Percentiles rank a stretch among this genome's conserved stretches.
These are phyloP conservation scores for Boletus barrowsii DNA, from an alignment of 768 basidiomycete genomes.

Conservation along the genomic window DNA sequence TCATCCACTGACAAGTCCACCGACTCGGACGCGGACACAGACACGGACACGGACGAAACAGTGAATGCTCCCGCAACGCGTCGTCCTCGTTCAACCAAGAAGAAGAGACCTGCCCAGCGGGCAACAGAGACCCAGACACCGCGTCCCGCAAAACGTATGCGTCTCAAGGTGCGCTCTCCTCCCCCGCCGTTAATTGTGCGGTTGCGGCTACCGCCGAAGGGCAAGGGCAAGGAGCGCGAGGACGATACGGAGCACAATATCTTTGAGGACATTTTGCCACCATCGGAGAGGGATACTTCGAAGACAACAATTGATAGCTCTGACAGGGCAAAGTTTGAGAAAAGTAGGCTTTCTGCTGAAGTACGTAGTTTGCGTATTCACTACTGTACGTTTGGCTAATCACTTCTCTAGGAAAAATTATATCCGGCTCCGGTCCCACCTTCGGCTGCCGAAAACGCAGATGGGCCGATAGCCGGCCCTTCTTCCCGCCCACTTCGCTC, in stretches of 20 bases:
- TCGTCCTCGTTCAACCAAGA: conserved; percentile 22
- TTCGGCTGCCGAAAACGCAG: conserved; percentile 31
- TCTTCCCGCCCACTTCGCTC: conserved; percentile 65
- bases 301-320: conserved; percentile 57
- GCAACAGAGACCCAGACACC: conserved; percentile 19
- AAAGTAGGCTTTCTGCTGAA: conserved; percentile 69
- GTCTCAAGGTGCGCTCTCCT: conserved; percentile 38
- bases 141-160: conserved; percentile 45
- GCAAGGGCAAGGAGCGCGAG: conserved; percentile 68
- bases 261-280: conserved; percentile 79
- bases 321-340: conserved; percentile 74
- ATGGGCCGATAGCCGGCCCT: conserved; percentile 48
- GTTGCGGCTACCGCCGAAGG: conserved; percentile 55
- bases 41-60: conserved; percentile 24
- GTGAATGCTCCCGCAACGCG: conserved; percentile 13
- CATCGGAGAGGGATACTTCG: conserved; percentile 66
- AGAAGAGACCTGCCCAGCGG: conserved; percentile 30
- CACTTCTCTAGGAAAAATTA: conserved; percentile 43
- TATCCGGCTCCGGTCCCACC: conserved; percentile 40
- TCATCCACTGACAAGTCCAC: conserved; percentile 35
- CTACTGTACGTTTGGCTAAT: conserved; percentile 1
- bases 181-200: conserved; percentile 44
- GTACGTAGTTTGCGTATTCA: conserved; percentile 38
- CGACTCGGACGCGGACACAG: conserved; percentile 26
- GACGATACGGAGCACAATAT: conserved; percentile 59